Evolutionary conservation across 306 rosid species (phyloP).

Genomic region (Cercis canadensis): DNA sequence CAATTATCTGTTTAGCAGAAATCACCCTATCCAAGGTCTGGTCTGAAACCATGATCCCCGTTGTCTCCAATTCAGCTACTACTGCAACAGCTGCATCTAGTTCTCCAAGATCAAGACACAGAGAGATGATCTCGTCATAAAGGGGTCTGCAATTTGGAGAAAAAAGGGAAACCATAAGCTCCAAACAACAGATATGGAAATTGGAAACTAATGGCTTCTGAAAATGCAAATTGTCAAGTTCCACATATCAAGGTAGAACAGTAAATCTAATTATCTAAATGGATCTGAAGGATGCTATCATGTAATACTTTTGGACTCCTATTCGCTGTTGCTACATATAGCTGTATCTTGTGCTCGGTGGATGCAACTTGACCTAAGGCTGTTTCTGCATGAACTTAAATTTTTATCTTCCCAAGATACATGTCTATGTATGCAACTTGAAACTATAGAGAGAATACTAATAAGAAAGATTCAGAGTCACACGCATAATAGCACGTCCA

Average conservation of each 20-base stretch:
- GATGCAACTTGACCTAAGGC: too few relatives aligned
- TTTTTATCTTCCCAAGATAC: not conserved
- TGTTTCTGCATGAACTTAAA: not conserved
- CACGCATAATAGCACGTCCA: not conserved
- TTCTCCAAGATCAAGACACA: slow-evolving; percentile 87
- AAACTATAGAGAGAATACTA: not conserved
- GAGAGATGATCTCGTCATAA: slow-evolving; percentile 77
- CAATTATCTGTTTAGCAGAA: slow-evolving; percentile 56
- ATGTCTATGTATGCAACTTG: not conserved
- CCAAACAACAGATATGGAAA: slow-evolving; percentile 16
- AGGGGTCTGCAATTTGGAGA: slow-evolving; percentile 61
- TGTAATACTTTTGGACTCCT: not conserved
- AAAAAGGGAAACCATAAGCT: slow-evolving; percentile 28
- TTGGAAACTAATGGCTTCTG: slow-evolving; percentile 19
- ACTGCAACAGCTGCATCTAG: slow-evolving; percentile 95
- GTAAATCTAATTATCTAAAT: not conserved
- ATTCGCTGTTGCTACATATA: not conserved
- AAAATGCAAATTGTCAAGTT: slow-evolving; percentile 13
- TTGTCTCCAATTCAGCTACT: slow-evolving; percentile 85
- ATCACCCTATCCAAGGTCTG: slow-evolving; percentile 65
- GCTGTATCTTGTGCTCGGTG: too few relatives aligned
- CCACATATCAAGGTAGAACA: not conserved
- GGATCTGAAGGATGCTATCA: not conserved
- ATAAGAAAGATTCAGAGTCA: not conserved
- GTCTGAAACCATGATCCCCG: slow-evolving; percentile 80